Evolutionary conservation across 192 early-diverging fungal genomes (phyloP), one percentile per base, ranked within the genome.

Genomic region (Umbelopsis ramanniana): DNA sequence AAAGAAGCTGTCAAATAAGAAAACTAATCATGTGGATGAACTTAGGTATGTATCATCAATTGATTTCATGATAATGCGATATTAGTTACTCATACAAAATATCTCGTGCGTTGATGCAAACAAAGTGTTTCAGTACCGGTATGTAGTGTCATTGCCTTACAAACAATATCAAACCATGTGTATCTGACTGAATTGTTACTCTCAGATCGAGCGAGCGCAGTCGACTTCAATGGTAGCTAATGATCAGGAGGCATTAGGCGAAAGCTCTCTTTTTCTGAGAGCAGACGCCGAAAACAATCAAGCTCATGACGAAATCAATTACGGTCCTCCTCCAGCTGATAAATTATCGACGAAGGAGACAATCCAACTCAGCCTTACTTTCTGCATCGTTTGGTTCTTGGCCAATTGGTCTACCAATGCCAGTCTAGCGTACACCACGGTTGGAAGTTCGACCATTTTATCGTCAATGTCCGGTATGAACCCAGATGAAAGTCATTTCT

Each of bases 381-480:
- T 94, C 72, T 92, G 92, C 75, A 76, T 91, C 12, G 77, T 93
- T 57, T 94, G 93, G 93, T 94, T 94, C 83, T 46, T 77, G 29
- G 93, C 92, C 67, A 93, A 93, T 74, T 87, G 87, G 79, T 78
- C 86, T 3, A 90, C 85, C 40, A 94, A 93, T 72, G 85, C 89
- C 10, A 90, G 90, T 43, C 82, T 93, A 50, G 89, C 90, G 0
- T 91, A 91, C 71, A 93, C 92, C 17, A 87, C 84, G 0, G 93
- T 93, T 21, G 89, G 88, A 6, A 92, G 89, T 68, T 87, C 86
- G 23, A 92, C 93, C 21, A 93, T 94, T 14, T 73, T 94, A 10
- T 84, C 89, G 17, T 91, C 93, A 1, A 91, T 89, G 53, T 92
- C 92, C 45, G 89, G 85, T 83, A 74, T 52, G 46, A 54, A 54